A percentile compares a stretch with the other conserved stretches of the same genome.
Evolutionary conservation across 2,329 filamentous ascomycete species (phyloP).

Genomic region (Fusarium pilosicola): DNA sequence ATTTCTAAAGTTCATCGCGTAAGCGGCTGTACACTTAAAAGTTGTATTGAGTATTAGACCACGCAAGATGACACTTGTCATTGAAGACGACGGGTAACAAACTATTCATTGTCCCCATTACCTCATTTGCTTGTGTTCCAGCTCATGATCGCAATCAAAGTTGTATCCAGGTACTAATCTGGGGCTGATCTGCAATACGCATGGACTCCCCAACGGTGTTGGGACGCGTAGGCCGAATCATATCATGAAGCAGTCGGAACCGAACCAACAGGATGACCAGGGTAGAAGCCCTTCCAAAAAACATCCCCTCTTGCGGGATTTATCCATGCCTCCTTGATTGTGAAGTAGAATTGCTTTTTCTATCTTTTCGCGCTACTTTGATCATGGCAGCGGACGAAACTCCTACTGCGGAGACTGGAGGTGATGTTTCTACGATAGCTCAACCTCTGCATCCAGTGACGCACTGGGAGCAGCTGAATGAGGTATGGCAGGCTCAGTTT

Average conservation of each 20-base stretch:
- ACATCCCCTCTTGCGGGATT: neutral
- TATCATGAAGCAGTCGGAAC: neutral
- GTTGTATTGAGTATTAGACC: neutral
- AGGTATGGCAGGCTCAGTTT: neutral
- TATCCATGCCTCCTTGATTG: neutral
- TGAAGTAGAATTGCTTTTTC: rapidly evolving
- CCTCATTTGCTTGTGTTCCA: rapidly evolving
- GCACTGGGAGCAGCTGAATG: conserved; percentile 9
- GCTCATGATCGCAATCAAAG: neutral
- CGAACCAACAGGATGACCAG: neutral
- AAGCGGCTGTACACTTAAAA: no score
- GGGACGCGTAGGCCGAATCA: neutral
- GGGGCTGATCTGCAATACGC: no score
- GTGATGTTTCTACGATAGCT: neutral
- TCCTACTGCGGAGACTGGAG: no score
- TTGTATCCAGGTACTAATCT: neutral
- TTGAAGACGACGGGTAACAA: no score
- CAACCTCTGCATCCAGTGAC: neutral
- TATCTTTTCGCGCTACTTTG: neutral
- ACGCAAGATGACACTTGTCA: neutral
- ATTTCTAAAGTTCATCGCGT: no score
- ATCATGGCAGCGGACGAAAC: neutral
- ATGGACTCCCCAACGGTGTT: neutral
- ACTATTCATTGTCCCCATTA: neutral
- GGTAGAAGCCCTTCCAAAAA: neutral